Evolutionary conservation across 495 filamentous ascomycete genomes (phyloP).

Genomic region (Daldinia loculata): DNA sequence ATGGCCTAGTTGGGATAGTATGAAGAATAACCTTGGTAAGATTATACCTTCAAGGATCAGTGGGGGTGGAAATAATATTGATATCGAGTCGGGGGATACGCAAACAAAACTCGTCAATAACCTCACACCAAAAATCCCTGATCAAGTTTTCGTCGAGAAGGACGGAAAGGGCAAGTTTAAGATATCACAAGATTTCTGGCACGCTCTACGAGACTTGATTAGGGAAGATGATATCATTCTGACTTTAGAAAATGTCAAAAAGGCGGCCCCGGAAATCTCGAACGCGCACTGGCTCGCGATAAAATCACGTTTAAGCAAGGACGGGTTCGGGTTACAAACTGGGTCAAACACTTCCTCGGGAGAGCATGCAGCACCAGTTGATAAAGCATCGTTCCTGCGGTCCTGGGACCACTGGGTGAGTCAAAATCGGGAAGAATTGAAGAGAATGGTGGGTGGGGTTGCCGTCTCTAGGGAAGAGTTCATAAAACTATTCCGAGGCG

Average conservation of each 20-base stretch:
- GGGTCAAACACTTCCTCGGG: background rate
- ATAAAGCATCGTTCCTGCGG: background rate
- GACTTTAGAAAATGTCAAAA: conserved; percentile 40
- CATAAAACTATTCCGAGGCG: conserved; percentile 31
- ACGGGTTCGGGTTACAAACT: background rate
- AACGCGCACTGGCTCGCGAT: conserved; percentile 52
- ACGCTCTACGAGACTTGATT: conserved; percentile 55
- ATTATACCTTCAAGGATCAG: background rate
- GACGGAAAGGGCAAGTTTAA: conserved; percentile 53
- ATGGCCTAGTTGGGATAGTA: conserved; percentile 1
- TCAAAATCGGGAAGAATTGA: conserved; percentile 47
- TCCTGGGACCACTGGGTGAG: conserved; percentile 51
- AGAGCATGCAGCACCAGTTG: background rate
- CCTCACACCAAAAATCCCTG: conserved; percentile 50
- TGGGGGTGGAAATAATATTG: background rate
- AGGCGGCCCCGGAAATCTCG: conserved; percentile 31
- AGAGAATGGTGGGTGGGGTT: conserved; percentile 31
- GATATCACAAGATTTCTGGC: conserved; percentile 64
- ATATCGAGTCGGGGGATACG: conserved; percentile 2
- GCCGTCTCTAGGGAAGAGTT: conserved; percentile 48
- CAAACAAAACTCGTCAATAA: conserved; percentile 32
- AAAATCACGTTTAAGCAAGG: conserved; percentile 39
- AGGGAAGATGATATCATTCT: conserved; percentile 46
- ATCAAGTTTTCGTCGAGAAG: conserved; percentile 49
- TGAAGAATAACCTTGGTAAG: background rate